Base-by-base conservation (phyloP, 2,329 filamentous ascomycete species). In the Pyrenochaeta sp. region DNA sequence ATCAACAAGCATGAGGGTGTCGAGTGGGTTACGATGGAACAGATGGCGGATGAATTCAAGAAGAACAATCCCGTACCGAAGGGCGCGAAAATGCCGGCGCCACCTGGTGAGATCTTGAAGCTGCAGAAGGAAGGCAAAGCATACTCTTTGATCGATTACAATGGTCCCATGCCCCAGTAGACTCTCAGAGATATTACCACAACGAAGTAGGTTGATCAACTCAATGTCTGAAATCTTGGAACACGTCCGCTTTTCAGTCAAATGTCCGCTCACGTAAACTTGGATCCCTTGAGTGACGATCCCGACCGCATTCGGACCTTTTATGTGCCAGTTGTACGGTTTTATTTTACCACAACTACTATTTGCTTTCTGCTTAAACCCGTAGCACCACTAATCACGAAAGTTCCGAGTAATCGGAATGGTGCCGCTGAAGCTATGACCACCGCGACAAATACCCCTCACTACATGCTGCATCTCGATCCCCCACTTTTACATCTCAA, bases 1-100 rank as follows among this genome's bases (percentile, higher is more conserved):
- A 90, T 91, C 69, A 90, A 88, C 69, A 82, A 81, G 54, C 81
- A 86, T 52, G 84, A 86, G 58, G 84, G 87, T 2, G 86, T 90
- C 0, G 86, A 89, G 64, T 90, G 86, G 82, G 85, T 89, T 0
- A 90, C 87, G 0, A 90, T 92, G 82, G 88, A 86, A 67, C 83
- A 90, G 71, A 91, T 92, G 78, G 86, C 82, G 30, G 88, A 91
- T 69, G 86, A 91, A 37, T 92, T 92, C 75, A 92, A 91, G 80
- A 83, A 80, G 56, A 88, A 85, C 74, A 90, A 88, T 58, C 75
- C 75, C 3, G 82, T 86, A 0, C 82, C 86, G 0, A 74, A 80
- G 51, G 88, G 86, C 0, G 88, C 88, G 1, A 69, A 88, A 66
- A 82, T 90, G 83, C 88, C 88, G 0, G 85, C 86, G 6, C 75